A percentile compares a stretch with the other conserved stretches of the same genome.
Evolutionary conservation across 345 rosid species (phyloP).

Genomic region (Luvunga scandens): DNA sequence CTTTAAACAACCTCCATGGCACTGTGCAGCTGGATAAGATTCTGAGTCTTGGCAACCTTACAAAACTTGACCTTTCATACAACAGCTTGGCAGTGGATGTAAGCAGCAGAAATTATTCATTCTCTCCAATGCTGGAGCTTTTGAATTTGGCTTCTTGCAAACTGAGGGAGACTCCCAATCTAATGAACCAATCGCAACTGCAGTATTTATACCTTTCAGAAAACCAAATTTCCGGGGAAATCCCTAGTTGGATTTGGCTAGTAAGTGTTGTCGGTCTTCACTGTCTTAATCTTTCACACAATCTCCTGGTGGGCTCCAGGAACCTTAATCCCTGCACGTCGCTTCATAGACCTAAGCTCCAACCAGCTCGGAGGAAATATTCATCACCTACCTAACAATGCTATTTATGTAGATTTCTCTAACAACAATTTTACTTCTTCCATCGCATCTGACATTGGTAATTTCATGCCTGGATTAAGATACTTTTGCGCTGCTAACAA

Average conservation of each 20-base stretch:
- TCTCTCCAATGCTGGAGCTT: no score
- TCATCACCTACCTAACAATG: conserved; percentile 1
- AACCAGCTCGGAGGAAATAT: conserved; percentile 33
- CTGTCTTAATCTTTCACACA: conserved; percentile 15
- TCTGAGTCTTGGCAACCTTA: conserved; percentile 26
- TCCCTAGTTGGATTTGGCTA: conserved; percentile 51
- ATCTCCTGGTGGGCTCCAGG: conserved; percentile 9
- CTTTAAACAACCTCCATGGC: conserved; percentile 48
- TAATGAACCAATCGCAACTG: conserved; percentile 25
- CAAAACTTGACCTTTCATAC: conserved; percentile 41
- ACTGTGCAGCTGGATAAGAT: conserved; percentile 20
- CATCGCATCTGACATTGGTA: conserved; percentile 24
- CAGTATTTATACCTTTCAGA: conserved; percentile 32
- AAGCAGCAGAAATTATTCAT: not conserved
- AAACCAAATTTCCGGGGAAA: conserved; percentile 32
- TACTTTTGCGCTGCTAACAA: conserved; percentile 13
- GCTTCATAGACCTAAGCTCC: conserved; percentile 24
- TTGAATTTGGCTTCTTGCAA: conserved; percentile 50
- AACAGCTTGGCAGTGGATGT: conserved; percentile 28
- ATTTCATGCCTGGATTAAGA: not conserved
- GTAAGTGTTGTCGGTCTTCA: not conserved
- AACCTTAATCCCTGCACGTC: not conserved
- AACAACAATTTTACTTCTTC: conserved; percentile 16
- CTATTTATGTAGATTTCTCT: conserved; percentile 30
- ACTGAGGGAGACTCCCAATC: conserved; percentile 26